A percentile compares a stretch with the other conserved stretches of the same genome.
phyloP scores from a whole-genome alignment of 768 basidiomycete genomes.

The Leccinum longicurvipes region DNA sequence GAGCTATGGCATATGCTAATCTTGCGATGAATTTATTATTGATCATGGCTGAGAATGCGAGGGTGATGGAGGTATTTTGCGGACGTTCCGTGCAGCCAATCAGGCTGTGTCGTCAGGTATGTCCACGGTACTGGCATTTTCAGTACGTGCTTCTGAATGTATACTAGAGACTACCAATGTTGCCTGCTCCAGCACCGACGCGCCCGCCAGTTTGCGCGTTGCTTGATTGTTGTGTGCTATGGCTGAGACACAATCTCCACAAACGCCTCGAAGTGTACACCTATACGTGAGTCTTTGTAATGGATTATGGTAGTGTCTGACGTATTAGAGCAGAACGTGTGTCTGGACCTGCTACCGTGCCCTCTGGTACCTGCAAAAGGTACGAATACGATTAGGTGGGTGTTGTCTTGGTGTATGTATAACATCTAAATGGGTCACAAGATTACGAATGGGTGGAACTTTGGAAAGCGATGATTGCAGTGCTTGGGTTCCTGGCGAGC shows the following conservation, averaged over 20 bases:
- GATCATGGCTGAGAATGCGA: slow-evolving; percentile 46
- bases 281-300: slow-evolving; percentile 45
- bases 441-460: slow-evolving; percentile 67
- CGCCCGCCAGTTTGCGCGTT: slow-evolving; percentile 54
- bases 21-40: slow-evolving; percentile 54
- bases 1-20: slow-evolving; percentile 61
- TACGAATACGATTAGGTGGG: slow-evolving; percentile 53
- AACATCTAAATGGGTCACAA: slow-evolving; percentile 20
- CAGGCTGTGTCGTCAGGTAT: slow-evolving; percentile 62
- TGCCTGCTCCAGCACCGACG: slow-evolving; percentile 39
- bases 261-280: slow-evolving; percentile 55
- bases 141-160: not conserved
- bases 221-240: slow-evolving; percentile 66
- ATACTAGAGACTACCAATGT: slow-evolving; percentile 48
- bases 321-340: slow-evolving; percentile 42
- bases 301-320: not conserved
- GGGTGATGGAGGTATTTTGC: slow-evolving; percentile 45
- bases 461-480: slow-evolving; percentile 54
- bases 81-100: slow-evolving; percentile 41
- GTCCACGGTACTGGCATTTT: slow-evolving; percentile 11
- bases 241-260: slow-evolving; percentile 69
- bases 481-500: slow-evolving; percentile 54
- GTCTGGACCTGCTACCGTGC: slow-evolving; percentile 52
- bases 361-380: slow-evolving; percentile 55
- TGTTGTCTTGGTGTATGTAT: not conserved